These are phyloP conservation scores for Xenosphaeropsis pyriputrescens DNA, from an alignment of 2,329 filamentous ascomycete species.

Conservation along the genomic window DNA sequence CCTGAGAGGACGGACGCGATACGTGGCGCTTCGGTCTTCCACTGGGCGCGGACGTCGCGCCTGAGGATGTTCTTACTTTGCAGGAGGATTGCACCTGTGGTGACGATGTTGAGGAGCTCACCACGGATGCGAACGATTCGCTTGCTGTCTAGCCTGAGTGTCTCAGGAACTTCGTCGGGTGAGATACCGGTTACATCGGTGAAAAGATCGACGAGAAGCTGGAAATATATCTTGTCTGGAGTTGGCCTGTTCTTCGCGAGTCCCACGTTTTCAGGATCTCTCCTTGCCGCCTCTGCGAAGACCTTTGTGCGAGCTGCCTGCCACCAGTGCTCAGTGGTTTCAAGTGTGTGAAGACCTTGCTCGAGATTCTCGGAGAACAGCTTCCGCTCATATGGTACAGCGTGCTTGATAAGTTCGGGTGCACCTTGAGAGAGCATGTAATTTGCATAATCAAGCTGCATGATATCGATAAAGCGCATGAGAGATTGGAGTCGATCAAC, in stretches of 20 bases:
- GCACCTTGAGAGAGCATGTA: constrained; percentile 61
- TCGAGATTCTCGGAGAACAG: constrained; percentile 53
- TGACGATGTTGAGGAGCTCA: constrained; percentile 50
- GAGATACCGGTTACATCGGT: constrained; percentile 46
- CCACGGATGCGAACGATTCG: constrained; percentile 43
- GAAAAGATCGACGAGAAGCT: constrained; percentile 61
- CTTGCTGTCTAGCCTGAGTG: constrained; percentile 51
- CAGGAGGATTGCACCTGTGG: constrained; percentile 58
- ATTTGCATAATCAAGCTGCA: constrained; percentile 72
- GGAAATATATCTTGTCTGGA: constrained; percentile 57
- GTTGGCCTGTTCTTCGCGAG: constrained; percentile 47
- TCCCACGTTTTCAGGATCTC: constrained; percentile 54
- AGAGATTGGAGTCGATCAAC: constrained; percentile 65
- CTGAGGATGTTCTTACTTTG: constrained; percentile 76
- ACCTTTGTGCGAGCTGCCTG: constrained; percentile 47
- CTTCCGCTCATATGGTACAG: constrained; percentile 59
- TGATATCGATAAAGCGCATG: constrained; percentile 60
- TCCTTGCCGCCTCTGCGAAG: constrained; percentile 46
- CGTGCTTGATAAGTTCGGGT: constrained; percentile 56
- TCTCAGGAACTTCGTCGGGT: constrained; percentile 51
- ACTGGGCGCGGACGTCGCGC: constrained; percentile 62
- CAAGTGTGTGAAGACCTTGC: constrained; percentile 35
- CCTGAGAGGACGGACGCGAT: constrained; percentile 55
- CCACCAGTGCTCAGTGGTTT: constrained; percentile 52
- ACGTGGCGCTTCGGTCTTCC: constrained; percentile 61